Conservation (phyloP, 1,139 yeast genomes). For the Yarrowia galli region DNA sequence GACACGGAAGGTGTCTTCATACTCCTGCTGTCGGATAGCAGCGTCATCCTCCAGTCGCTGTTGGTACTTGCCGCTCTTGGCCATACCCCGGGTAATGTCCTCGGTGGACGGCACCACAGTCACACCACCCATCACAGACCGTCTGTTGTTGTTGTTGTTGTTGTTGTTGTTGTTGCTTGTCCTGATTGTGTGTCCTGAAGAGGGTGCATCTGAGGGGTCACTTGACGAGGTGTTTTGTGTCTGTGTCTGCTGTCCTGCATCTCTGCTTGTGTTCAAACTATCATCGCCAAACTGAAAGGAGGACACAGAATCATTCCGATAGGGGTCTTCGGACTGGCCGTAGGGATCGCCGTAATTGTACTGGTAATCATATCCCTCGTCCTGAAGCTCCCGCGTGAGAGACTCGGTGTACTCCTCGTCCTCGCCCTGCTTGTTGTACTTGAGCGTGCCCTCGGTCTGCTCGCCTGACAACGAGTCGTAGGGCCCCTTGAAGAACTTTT, state of each 20-base stretch:
- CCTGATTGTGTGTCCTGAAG: neutral
- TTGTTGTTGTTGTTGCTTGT: neutral
- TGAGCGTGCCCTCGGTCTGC: conserved; percentile 30
- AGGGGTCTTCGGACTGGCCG: neutral
- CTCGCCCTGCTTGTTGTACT: conserved; percentile 28
- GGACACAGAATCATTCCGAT: neutral
- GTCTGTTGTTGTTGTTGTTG: neutral
- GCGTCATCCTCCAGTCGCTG: conserved; percentile 33
- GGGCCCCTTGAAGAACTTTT: conserved; percentile 32
- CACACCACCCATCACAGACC: neutral
- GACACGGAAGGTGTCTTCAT: conserved; percentile 24
- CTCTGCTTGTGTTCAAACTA: no score
- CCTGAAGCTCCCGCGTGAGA: conserved; percentile 11
- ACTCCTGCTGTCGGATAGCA: conserved; percentile 21
- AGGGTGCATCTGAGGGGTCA: neutral
- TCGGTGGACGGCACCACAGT: conserved; percentile 29
- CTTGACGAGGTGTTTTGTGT: neutral
- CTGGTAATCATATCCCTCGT: conserved; percentile 19
- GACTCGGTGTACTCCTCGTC: conserved; percentile 26
- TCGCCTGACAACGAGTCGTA: conserved; percentile 13
- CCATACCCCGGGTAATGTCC: conserved; percentile 16
- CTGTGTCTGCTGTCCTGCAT: neutral
- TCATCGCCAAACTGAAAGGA: conserved; percentile 22
- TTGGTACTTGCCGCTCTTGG: conserved; percentile 28
- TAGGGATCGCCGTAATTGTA: conserved; percentile 35